A percentile compares a stretch with the other conserved stretches of the same genome.
These are phyloP conservation scores for Diaporthe vexans DNA, from an alignment of 2,329 filamentous ascomycete genomes.

Conservation along the genomic window DNA sequence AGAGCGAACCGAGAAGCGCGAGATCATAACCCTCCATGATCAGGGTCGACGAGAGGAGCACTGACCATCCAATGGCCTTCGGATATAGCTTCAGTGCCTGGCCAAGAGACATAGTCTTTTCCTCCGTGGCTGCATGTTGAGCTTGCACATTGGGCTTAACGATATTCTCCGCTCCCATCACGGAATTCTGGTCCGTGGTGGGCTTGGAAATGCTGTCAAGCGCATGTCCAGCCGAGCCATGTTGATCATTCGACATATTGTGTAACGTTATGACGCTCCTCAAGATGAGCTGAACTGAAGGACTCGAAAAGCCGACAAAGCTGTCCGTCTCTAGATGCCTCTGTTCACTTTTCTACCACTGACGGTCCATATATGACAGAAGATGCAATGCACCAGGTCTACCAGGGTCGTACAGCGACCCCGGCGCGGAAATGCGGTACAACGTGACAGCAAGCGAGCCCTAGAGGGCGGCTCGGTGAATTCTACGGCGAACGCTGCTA, in stretches of 20 bases:
- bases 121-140: slow-evolving; percentile 51
- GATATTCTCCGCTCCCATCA: neutral
- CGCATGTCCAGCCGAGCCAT: neutral
- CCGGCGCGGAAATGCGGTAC: neutral
- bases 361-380: neutral
- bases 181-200: neutral
- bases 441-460: slow-evolving; percentile 13
- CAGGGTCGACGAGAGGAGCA: slow-evolving; percentile 91
- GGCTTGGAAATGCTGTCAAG: slow-evolving; percentile 1
- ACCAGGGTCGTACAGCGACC: neutral
- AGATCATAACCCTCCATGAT: slow-evolving; percentile 94
- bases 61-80: slow-evolving; percentile 87
- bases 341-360: too few species aligned
- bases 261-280: neutral
- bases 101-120: slow-evolving; percentile 78
- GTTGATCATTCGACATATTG: neutral
- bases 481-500: neutral
- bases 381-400: neutral
- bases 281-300: neutral
- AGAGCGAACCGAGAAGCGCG: slow-evolving; percentile 85
- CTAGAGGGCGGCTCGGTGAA: slow-evolving; percentile 14
- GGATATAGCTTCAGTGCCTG: slow-evolving; percentile 87
- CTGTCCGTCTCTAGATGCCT: neutral
- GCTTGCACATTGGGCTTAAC: slow-evolving; percentile 10
- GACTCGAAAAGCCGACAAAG: neutral